Evolutionary conservation across 2,329 filamentous ascomycete genomes (phyloP).

Genomic region (Aspergillus intermedius): DNA sequence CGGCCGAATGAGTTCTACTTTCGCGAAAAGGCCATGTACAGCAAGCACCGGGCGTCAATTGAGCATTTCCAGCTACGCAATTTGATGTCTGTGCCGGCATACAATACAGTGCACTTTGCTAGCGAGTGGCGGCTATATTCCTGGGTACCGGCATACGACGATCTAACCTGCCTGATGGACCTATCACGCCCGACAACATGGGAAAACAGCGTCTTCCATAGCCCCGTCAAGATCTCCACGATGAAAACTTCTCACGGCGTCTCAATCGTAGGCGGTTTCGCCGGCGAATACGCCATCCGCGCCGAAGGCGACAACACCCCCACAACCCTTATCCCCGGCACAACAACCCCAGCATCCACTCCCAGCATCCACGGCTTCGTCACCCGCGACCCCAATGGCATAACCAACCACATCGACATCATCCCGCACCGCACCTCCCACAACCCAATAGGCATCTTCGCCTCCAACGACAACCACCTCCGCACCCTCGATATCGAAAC

Average conservation of each 20-base stretch:
- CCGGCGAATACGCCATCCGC: constrained; percentile 51
- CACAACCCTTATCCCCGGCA: background rate
- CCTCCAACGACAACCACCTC: constrained; percentile 52
- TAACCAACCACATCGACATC: constrained; percentile 55
- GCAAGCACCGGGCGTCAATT: constrained; percentile 44
- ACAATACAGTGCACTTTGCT: constrained; percentile 52
- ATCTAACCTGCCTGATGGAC: constrained; percentile 43
- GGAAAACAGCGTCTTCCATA: constrained; percentile 29
- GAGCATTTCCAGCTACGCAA: constrained; percentile 57
- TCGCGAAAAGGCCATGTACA: constrained; percentile 44
- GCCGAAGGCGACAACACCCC: constrained; percentile 16
- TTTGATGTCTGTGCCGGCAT: constrained; percentile 48
- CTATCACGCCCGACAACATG: constrained; percentile 32
- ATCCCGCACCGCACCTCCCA: constrained; percentile 43
- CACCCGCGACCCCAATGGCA: constrained; percentile 43
- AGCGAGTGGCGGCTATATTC: constrained; percentile 43
- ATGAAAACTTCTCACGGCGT: constrained; percentile 46
- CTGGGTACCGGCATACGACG: constrained; percentile 42
- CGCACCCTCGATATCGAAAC: constrained; percentile 49
- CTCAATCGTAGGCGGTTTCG: constrained; percentile 51
- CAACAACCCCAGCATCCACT: background rate
- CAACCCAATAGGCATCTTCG: constrained; percentile 47
- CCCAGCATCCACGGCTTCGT: constrained; percentile 41
- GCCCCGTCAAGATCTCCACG: constrained; percentile 46
- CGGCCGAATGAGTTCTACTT: constrained; percentile 42